Base-by-base conservation (phyloP, 2,329 filamentous ascomycete species). In the Clarireedia paspali region DNA sequence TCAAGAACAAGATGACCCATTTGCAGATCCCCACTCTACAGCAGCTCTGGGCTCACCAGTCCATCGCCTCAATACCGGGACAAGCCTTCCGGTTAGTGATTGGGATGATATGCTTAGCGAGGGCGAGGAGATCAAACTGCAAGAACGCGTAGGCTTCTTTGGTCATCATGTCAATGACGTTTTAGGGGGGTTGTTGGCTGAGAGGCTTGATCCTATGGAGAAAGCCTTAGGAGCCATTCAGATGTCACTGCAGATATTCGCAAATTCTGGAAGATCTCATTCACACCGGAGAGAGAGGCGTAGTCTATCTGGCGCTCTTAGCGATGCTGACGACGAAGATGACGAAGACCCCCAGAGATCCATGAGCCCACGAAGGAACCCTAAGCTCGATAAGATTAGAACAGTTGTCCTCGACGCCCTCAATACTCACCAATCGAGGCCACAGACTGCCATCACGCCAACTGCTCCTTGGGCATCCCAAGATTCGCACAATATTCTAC, bases 311-410 rank as follows among this genome's bases (percentile, higher is more conserved):
- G 82, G 77, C n/a, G 87, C 90, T 30, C 67, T 79, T 3, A 84
- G 95, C 57, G 96, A 92, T 68, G 94, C 97, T 72, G 92, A 94
- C 10, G 92, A 97, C 69, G 91, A 95, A 61, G 91, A 96, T 23
- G 88, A 80, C 40, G 74, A 73, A 39, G 65, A 85, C 56, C 73
- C 77, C 60, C 78, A 83, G 68, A 84, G 89, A 51, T 87, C 88
- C 5, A 78, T 85, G 63, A 96, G 91, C 63, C 89, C 91, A 17
- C 81, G 82, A 56, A 81, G 85, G 59, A 90, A 95, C 67, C 85
- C 85, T 64, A 89, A 83, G 64, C 71, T 91, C 64, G 91, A 96
- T 57, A 90, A 92, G 69, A 89, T 99, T 61, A 86, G 85, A 53
- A 75, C 76, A 24, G 82, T 83, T 45, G 79, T 92, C 26, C 73